Base-by-base conservation (phyloP, 495 filamentous ascomycete species). In the Penicillium cataractarum region DNA sequence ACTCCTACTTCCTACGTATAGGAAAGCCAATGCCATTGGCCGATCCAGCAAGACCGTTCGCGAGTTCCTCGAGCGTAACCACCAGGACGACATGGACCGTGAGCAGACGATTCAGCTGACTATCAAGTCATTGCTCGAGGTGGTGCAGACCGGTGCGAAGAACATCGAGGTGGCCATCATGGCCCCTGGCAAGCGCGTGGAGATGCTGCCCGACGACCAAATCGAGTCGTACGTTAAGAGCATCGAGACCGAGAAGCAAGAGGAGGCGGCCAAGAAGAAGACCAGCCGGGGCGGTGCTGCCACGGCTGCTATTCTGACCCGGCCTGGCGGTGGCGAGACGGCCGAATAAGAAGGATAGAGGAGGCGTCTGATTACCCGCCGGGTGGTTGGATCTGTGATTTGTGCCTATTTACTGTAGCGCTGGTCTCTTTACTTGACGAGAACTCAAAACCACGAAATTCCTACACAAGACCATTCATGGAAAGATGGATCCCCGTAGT, bases 131-230 rank as follows among this genome's bases (percentile, higher is more conserved):
- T 83, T 99, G 65, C 81, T 99, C 65, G 95, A 99, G 80, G 95
- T 99, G 54, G 95, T 99, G 60, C 95, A 99, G 74, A 99, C 95
- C 15, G 95, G 95, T 52, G 96, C 95, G 29, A 99, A 99, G 87
- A 99, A 99, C 76, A 99, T 99, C 71, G 95, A 99, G 80, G 97
- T 99, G 67, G 95, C 95, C 32, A 90, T 99, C 74, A 97, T 99
- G 95, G 90, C 92, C 27, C 92, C 95, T n/a, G 94, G 92, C 50
- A 90, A 95, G 81, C 70, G 81, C 15, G 82, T 99, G 58, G 96
- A 98, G 85, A 94, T 97, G 91, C 84, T 99, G 64, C 90, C 92
- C 9, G 87, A 93, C 50, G 96, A 97, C 77, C 92, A 95, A 61
- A 97, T 99, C 65, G 95, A 99, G 81, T 82, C 84, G 53, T 97